phyloP scores from a whole-genome alignment of 208 protist genomes.

The Leishmania tarentolae region DNA sequence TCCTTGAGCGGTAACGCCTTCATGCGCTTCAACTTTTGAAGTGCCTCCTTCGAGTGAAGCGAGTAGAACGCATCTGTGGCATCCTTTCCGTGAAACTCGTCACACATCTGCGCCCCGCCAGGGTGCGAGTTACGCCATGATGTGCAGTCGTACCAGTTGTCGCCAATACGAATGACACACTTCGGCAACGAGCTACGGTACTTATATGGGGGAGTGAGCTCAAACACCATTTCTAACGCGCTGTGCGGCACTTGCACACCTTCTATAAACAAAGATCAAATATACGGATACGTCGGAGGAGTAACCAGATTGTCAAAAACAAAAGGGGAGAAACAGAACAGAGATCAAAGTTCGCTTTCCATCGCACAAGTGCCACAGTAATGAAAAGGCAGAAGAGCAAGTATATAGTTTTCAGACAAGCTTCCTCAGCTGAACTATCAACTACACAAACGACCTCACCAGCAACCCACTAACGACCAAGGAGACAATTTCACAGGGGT shows the following conservation, averaged over 20 bases:
- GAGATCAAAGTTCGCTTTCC: neutral
- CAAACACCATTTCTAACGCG: slow-evolving; percentile 46
- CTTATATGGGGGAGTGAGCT: slow-evolving; percentile 49
- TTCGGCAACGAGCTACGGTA: slow-evolving; percentile 73
- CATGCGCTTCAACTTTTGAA: slow-evolving; percentile 79
- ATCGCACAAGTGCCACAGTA: neutral
- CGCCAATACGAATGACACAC: slow-evolving; percentile 76
- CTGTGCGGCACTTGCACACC: neutral
- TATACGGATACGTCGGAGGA: neutral
- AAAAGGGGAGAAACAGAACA: neutral
- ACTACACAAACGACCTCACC: neutral
- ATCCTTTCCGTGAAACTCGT: slow-evolving; percentile 78
- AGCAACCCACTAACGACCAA: neutral
- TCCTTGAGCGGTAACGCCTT: slow-evolving; percentile 72
- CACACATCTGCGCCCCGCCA: slow-evolving; percentile 70
- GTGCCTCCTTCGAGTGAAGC: slow-evolving; percentile 76
- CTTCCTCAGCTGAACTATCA: neutral
- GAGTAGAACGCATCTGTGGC: slow-evolving; percentile 83
- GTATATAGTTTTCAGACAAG: neutral
- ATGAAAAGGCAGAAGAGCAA: neutral
- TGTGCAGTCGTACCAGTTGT: slow-evolving; percentile 84
- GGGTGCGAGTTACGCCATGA: slow-evolving; percentile 78
- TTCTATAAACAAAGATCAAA: neutral
- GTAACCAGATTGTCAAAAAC: neutral
- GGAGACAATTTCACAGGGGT: neutral